Conservation (phyloP, 2,329 filamentous ascomycete species). For the Penicillium palitans region DNA sequence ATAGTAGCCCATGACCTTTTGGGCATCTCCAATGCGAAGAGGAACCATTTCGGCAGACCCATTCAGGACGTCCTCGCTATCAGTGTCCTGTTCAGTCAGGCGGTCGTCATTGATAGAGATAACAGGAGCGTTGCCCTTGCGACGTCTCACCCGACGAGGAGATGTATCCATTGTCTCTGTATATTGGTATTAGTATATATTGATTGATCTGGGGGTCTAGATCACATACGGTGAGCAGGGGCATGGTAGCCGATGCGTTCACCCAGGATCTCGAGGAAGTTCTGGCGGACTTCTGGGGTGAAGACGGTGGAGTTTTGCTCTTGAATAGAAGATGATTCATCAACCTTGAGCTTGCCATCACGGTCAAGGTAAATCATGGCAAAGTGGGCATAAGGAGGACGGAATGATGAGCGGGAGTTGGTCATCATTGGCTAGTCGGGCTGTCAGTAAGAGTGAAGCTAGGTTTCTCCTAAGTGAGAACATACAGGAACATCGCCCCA, state of each 20-base stretch:
- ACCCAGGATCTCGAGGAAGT: constrained; percentile 38
- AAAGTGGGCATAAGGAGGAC: constrained; percentile 36
- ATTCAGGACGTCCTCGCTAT: constrained; percentile 26
- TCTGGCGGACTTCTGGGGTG: constrained; percentile 37
- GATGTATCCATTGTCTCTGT: constrained; percentile 20
- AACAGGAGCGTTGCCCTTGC: constrained; percentile 26
- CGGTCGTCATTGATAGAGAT: constrained; percentile 20
- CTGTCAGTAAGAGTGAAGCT: constrained; percentile 1
- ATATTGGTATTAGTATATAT: constrained; percentile 1
- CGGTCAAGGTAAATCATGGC: constrained; percentile 41
- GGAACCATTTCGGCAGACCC: constrained; percentile 30
- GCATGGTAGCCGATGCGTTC: constrained; percentile 33
- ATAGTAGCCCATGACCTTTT: constrained; percentile 44
- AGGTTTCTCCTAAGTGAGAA: neutral
- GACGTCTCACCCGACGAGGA: constrained; percentile 33
- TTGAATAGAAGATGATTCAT: constrained; percentile 37
- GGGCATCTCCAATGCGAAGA: constrained; percentile 41
- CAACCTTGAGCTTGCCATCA: constrained; percentile 34
- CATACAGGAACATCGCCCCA: constrained; percentile 37
- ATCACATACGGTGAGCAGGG: constrained; percentile 30
- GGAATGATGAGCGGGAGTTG: constrained; percentile 25
- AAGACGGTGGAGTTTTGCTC: constrained; percentile 35
- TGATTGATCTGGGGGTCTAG: too few species aligned
- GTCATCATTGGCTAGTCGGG: constrained; percentile 30
- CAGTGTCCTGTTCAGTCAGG: constrained; percentile 23